Conservation (phyloP, 2,329 filamentous ascomycete genomes). For the Xylariales sp. region DNA sequence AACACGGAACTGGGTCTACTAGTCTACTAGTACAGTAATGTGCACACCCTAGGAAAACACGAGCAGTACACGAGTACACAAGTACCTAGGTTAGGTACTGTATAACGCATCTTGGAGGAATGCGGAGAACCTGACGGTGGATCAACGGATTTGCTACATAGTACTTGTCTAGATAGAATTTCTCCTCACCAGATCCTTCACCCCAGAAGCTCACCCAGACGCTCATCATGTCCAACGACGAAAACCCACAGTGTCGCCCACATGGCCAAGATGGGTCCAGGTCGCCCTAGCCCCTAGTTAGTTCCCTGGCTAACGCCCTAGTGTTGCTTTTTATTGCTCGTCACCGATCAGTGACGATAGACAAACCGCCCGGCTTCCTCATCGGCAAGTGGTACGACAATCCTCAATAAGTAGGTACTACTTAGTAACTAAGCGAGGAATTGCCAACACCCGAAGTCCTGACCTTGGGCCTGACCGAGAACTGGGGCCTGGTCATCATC, state of each 20-base stretch:
- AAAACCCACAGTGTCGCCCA: conserved; percentile 9
- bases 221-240: not conserved
- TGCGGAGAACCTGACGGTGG: conserved; percentile 27
- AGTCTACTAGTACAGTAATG: not conserved
- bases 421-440: not conserved
- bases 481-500: conserved; percentile 22
- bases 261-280: conserved; percentile 21
- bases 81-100: not conserved
- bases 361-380: conserved; percentile 22
- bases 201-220: no score
- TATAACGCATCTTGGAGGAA: conserved; percentile 17
- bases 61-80: no score
- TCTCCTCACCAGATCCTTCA: not conserved
- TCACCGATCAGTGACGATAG: conserved; percentile 8
- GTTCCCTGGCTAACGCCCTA: not conserved
- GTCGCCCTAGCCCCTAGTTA: not conserved
- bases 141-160: not conserved
- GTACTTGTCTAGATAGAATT: not conserved
- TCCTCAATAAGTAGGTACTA: no score
- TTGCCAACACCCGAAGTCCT: not conserved
- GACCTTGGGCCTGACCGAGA: conserved; percentile 25
- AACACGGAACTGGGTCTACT: not conserved
- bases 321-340: conserved; percentile 16
- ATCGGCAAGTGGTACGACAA: conserved; percentile 16
- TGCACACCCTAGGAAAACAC: no score